phyloP scores from a whole-genome alignment of 257 asterid genomes.

The Galeopsis tetrahit region DNA sequence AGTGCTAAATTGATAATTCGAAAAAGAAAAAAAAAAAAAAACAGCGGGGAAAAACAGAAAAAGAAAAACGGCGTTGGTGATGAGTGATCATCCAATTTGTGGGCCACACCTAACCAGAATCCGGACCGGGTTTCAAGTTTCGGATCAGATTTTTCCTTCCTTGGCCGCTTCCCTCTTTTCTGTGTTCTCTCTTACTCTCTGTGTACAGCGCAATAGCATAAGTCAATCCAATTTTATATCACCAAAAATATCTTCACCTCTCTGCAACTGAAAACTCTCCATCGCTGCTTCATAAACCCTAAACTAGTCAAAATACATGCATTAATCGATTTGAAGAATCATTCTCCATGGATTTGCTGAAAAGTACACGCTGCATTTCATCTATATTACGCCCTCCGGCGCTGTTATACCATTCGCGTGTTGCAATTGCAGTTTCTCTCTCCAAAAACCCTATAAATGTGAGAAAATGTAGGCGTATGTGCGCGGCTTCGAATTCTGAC shows the following conservation, averaged over 20 bases:
- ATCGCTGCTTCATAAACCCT: conserved; percentile 20
- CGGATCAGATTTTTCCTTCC: conserved; percentile 31
- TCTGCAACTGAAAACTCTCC: conserved; percentile 22
- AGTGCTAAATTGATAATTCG: too few species aligned
- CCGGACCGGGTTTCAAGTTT: conserved; percentile 20
- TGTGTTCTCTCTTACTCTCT: not conserved
- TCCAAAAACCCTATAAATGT: conserved; percentile 32
- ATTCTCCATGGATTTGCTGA: conserved; percentile 61
- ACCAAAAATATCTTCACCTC: conserved; percentile 36
- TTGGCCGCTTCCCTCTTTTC: too few species aligned
- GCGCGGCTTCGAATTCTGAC: conserved; percentile 65
- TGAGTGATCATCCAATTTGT: not conserved
- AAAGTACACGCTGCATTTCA: conserved; percentile 57
- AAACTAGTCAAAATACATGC: conserved; percentile 28
- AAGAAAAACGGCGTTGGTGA: not conserved
- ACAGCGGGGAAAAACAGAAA: too few species aligned
- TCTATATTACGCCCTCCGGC: conserved; percentile 54
- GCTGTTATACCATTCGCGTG: conserved; percentile 42
- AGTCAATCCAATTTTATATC: conserved; percentile 38
- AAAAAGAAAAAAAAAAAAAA: too few species aligned
- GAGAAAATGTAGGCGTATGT: conserved; percentile 42
- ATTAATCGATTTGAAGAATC: conserved; percentile 24
- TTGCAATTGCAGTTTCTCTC: conserved; percentile 39
- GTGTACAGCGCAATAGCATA: too few species aligned
- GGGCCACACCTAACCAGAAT: not conserved